Evolutionary conservation across 208 protist species (phyloP).

Genomic region (Trypanosoma platydactyli): DNA sequence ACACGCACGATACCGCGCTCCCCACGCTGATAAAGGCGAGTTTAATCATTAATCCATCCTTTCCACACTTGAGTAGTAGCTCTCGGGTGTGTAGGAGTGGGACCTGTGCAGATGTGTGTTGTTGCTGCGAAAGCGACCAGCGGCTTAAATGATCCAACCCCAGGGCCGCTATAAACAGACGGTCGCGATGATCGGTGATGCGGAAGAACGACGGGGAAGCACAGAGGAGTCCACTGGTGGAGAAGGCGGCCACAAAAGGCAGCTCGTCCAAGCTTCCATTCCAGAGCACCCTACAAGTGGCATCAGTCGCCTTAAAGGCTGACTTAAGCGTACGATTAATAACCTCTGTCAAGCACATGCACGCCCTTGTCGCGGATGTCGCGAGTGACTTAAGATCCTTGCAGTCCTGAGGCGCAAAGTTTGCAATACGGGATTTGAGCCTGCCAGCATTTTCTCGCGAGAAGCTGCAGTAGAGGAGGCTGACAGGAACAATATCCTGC

Average conservation of each 20-base stretch:
- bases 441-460: background rate
- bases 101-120: background rate
- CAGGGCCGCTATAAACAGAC: slow-evolving; percentile 42
- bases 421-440: slow-evolving; percentile 5
- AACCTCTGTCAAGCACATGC: slow-evolving; percentile 21
- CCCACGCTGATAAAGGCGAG: slow-evolving; percentile 54
- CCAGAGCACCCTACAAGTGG: slow-evolving; percentile 22
- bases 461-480: slow-evolving; percentile 28
- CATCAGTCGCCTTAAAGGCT: slow-evolving; percentile 5
- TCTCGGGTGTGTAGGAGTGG: slow-evolving; percentile 17
- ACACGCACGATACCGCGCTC: slow-evolving; percentile 40
- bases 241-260: slow-evolving; percentile 50
- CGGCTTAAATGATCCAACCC: slow-evolving; percentile 47
- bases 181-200: slow-evolving; percentile 36
- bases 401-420: background rate
- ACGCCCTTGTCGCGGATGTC: slow-evolving; percentile 7
- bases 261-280: background rate
- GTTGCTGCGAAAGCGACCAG: slow-evolving; percentile 17
- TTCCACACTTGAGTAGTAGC: slow-evolving; percentile 15
- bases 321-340: slow-evolving; percentile 29
- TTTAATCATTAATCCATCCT: slow-evolving; percentile 22
- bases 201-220: slow-evolving; percentile 42
- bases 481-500: slow-evolving; percentile 42
- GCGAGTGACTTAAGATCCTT: slow-evolving; percentile 19
- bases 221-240: slow-evolving; percentile 54